A percentile compares a stretch with the other conserved stretches of the same genome.
These are phyloP conservation scores for Thermothielavioides terrestris DNA, from an alignment of 495 filamentous ascomycete species.

Conservation along the genomic window DNA sequence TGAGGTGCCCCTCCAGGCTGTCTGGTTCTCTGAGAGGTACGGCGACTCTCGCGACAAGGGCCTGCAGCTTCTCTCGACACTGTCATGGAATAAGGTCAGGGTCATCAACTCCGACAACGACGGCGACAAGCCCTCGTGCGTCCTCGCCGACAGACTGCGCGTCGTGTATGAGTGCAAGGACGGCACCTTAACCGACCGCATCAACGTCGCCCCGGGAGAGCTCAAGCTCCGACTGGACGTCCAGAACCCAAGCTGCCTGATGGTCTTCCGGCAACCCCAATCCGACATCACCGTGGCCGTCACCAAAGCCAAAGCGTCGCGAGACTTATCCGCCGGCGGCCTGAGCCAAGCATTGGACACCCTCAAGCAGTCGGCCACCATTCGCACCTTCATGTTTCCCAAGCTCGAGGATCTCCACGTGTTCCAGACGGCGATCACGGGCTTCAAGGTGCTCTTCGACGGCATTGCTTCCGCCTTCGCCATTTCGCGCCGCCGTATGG, in stretches of 20 bases:
- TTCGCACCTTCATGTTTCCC: slow-evolving; percentile 48
- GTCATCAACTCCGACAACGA: slow-evolving; percentile 50
- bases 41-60: slow-evolving; percentile 30
- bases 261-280: slow-evolving; percentile 55
- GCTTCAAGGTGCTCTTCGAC: slow-evolving; percentile 68
- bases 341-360: slow-evolving; percentile 46
- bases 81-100: slow-evolving; percentile 39
- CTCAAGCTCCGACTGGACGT: slow-evolving; percentile 55
- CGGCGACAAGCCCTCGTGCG: slow-evolving; percentile 43
- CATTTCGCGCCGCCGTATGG: slow-evolving; percentile 76
- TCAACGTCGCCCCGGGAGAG: slow-evolving; percentile 70
- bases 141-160: slow-evolving; percentile 62
- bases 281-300: slow-evolving; percentile 60
- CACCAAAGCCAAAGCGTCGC: slow-evolving; percentile 51
- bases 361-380: slow-evolving; percentile 31
- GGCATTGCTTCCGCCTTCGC: slow-evolving; percentile 62
- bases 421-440: slow-evolving; percentile 70
- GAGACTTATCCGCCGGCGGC: slow-evolving; percentile 47
- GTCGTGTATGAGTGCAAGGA: slow-evolving; percentile 57
- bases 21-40: slow-evolving; percentile 53
- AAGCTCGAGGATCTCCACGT: slow-evolving; percentile 55
- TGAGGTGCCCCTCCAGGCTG: slow-evolving; percentile 52
- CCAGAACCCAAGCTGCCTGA: slow-evolving; percentile 50
- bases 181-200: slow-evolving; percentile 63
- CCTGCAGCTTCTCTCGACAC: slow-evolving; percentile 36